Evolutionary conservation across 345 rosid species (phyloP).

Genomic region (Moricandia moricandioides): DNA sequence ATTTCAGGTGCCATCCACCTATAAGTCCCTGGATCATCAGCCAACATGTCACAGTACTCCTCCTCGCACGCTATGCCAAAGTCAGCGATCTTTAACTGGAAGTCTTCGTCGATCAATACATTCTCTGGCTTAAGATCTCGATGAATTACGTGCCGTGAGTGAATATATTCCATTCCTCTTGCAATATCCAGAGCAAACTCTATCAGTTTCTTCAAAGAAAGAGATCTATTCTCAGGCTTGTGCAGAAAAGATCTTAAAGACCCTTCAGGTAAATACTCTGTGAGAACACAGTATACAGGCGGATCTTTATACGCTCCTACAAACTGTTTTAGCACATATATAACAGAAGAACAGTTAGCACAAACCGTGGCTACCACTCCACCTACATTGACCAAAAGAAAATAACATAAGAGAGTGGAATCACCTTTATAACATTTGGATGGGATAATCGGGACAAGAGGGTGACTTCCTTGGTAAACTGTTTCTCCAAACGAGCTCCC

Average conservation of each 20-base stretch:
- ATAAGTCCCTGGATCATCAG: conserved; percentile 97
- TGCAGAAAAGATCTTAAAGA: conserved; percentile 87
- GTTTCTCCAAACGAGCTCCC: conserved; percentile 74
- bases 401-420: neutral
- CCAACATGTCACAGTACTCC: conserved; percentile 68
- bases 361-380: neutral
- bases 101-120: conserved; percentile 68
- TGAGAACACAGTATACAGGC: conserved; percentile 65
- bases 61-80: conserved; percentile 98
- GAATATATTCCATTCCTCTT: conserved; percentile 89
- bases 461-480: conserved; percentile 78
- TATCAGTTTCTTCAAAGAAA: conserved; percentile 63
- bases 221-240: conserved; percentile 76
- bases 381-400: neutral
- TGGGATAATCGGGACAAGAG: conserved; percentile 74
- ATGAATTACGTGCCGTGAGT: conserved; percentile 81
- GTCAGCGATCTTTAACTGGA: conserved; percentile 81
- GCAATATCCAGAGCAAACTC: conserved; percentile 76
- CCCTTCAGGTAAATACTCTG: conserved; percentile 71
- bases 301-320: conserved; percentile 78
- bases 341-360: conserved; percentile 19
- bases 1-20: conserved; percentile 99
- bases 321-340: conserved; percentile 47
- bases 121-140: conserved; percentile 99
- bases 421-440: conserved; percentile 85